Conservation (phyloP, 139 green algal genomes). For the Chlamydomonas sphaeroides region DNA sequence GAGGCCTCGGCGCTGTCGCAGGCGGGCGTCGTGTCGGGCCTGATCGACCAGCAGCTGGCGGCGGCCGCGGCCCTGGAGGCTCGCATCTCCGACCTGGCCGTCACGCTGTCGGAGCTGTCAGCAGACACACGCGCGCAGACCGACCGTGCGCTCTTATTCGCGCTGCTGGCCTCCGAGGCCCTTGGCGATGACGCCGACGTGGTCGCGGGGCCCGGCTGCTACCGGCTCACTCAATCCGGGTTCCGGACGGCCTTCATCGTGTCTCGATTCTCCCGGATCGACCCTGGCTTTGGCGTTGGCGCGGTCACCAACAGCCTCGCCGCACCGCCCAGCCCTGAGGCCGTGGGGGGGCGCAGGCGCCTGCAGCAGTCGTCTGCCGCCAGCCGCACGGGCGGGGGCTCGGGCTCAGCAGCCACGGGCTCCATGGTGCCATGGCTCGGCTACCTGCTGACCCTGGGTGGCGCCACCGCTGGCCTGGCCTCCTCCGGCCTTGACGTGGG, state of each 20-base stretch:
- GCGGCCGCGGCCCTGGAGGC: neutral
- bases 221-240: slow-evolving; percentile 5
- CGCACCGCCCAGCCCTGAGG: too few relatives aligned
- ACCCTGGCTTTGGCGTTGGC: neutral
- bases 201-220: slow-evolving; percentile 4
- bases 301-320: neutral
- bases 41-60: neutral
- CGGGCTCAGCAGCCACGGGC: neutral
- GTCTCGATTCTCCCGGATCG: neutral
- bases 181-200: neutral
- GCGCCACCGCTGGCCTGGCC: neutral
- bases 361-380: too few relatives aligned
- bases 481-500: neutral
- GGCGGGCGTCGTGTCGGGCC: neutral
- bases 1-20: neutral
- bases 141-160: slow-evolving; percentile 11
- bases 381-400: too few relatives aligned
- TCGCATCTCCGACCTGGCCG: neutral
- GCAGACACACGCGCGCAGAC: neutral
- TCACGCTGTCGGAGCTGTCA: neutral
- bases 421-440: neutral
- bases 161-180: neutral
- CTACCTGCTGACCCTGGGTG: neutral
- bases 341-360: neutral
- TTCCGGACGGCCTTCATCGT: slow-evolving; percentile 8